Evolutionary conservation across 768 basidiomycete species (phyloP), one percentile per base, ranked within the genome.

Genomic region (Tulasnella sp.): DNA sequence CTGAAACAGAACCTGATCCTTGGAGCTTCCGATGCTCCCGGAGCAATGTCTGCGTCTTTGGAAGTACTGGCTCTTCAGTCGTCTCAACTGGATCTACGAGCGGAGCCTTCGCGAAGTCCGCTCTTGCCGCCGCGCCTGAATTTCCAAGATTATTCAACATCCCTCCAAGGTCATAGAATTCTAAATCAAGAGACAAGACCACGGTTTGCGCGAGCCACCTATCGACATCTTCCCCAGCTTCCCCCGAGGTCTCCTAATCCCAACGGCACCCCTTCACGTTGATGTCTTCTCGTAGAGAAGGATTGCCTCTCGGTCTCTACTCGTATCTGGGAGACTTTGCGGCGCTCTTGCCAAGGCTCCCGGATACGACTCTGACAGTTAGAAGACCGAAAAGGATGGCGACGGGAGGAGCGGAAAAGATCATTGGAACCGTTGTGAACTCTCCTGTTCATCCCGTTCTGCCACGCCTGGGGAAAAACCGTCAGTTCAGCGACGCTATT

Each of bases 201-300:
- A 91, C 86, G 1, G 90, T 89, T 39, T 88, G 91, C 15, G 94
- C 95, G 0, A 95, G 95, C 26, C 94, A 97, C 75, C 98, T 35
- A 35, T 35, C 5, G 35, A 98, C 84, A 93, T 98, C 83, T 96
- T 97, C 87, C 84, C 98, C 73, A 91, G 87, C 80, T 96, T 94
- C 85, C 96, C 96, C 96, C 11, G 93, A 95, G 84, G 87, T 98
- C 70, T 94, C 92, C 26, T 97, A 95, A 86, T 96, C 92, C 88
- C 95, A 98, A 83, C 98, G 95, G 93, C 96, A 98, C 82, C 95
- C 96, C 11, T 98, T 98, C 88, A 97, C 96, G 20, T 89, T 98
- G 79, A 97, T 94, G 1, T 51, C 93, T 81, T 95, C 96, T 0
- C 96, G 95, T 0, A 35, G 95, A 98, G 83, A 96, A 98, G 83